Conservation (phyloP, 1,284 basidiomycete species). For the Leccinum pachyderme region DNA sequence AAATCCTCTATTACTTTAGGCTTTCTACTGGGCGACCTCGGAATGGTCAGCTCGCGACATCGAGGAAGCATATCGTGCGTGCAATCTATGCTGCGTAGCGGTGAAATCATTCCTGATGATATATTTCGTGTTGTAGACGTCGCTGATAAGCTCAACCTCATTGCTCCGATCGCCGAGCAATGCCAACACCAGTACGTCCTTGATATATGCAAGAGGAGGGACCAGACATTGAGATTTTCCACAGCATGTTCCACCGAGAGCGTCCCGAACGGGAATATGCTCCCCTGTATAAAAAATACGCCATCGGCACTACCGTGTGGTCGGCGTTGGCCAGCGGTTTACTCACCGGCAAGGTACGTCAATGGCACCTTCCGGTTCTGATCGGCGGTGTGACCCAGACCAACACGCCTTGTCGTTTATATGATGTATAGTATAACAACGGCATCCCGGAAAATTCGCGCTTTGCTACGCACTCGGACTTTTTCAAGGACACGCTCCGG, state of each 20-base stretch:
- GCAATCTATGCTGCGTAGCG: neutral
- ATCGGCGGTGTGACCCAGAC: neutral
- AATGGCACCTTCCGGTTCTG: neutral
- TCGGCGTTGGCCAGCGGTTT: conserved; percentile 57
- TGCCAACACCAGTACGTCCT: conserved; percentile 46
- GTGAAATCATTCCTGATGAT: neutral
- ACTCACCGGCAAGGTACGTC: conserved; percentile 47
- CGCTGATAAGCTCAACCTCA: conserved; percentile 54
- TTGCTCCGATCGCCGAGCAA: conserved; percentile 63
- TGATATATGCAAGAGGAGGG: neutral
- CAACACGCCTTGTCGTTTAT: neutral
- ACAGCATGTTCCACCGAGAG: conserved; percentile 47
- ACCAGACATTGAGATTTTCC: conserved; percentile 1
- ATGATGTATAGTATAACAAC: conserved; percentile 36
- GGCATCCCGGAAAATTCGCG: conserved; percentile 55
- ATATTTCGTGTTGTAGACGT: conserved; percentile 35
- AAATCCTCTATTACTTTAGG: conserved; percentile 20
- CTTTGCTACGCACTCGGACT: conserved; percentile 50
- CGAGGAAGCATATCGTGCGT: conserved; percentile 48
- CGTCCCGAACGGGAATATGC: conserved; percentile 61
- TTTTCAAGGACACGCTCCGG: conserved; percentile 44
- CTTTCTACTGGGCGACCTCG: conserved; percentile 53
- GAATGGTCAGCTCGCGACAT: conserved; percentile 60
- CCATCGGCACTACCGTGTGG: conserved; percentile 53
- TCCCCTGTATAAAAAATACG: conserved; percentile 40